Evolutionary conservation across 306 rosid genomes (phyloP).

Genomic region (Vicia villosa): DNA sequence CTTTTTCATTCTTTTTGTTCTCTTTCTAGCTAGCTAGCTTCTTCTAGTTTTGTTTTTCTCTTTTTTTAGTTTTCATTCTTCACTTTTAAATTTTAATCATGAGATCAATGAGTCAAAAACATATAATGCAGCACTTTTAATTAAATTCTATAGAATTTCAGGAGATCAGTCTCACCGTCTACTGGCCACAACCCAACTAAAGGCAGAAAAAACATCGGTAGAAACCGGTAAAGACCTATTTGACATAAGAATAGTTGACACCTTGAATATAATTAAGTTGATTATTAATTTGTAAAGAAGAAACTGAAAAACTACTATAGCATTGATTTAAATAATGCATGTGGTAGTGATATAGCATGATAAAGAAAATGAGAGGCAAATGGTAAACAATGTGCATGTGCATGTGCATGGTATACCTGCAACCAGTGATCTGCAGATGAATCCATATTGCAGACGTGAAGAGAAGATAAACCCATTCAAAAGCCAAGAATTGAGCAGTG

Average conservation of each 20-base stretch:
- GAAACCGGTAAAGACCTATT: no score
- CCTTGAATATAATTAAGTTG: no score
- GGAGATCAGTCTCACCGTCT: no score
- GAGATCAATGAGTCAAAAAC: slow-evolving; percentile 1
- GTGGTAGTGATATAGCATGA: background rate
- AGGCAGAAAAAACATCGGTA: no score
- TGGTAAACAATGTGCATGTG: background rate
- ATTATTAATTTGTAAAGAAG: no score
- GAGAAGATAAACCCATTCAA: slow-evolving; percentile 78
- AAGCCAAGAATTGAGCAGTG: slow-evolving; percentile 9
- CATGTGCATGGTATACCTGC: slow-evolving; percentile 60
- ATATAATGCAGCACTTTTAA: background rate
- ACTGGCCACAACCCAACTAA: no score
- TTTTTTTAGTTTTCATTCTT: slow-evolving; percentile 6
- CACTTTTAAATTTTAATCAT: slow-evolving; percentile 29
- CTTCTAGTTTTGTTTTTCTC: slow-evolving; percentile 30
- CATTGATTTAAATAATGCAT: background rate
- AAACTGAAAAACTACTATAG: background rate
- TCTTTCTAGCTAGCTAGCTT: slow-evolving; percentile 25
- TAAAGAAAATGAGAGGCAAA: slow-evolving; percentile 17
- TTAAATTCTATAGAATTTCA: no score
- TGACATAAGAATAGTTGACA: no score
- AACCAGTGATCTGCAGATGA: slow-evolving; percentile 88
- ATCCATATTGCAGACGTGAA: slow-evolving; percentile 85
- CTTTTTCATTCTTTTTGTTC: slow-evolving; percentile 42